Evolutionary conservation across 2,329 filamentous ascomycete genomes (phyloP), one percentile per base, ranked within the genome.

Genomic region (Dactylellina cionopaga): DNA sequence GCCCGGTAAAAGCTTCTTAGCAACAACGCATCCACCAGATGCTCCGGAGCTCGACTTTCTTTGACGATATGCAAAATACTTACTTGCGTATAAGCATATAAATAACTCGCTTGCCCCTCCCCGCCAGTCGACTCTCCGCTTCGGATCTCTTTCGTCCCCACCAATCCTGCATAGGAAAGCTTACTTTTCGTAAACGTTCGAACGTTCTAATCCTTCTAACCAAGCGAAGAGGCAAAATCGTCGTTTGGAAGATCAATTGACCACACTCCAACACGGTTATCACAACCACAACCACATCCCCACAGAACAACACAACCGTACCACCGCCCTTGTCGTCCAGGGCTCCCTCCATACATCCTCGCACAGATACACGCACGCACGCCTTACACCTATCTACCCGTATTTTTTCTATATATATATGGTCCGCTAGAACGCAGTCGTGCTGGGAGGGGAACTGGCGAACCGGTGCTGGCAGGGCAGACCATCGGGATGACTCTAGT

Each of bases 71-170:
- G 51, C 54, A 58, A 66, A 43, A 54, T 54, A 56, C 31, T 13
- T 22, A 27, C 51, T 15, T 49, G 51, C 51, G 29, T 52, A 51
- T 22, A 49, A 33, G 62, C 51, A 44, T 59, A 70, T 70, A 70
- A 62, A 62, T 71, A 71, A 52, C 66, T 71, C 56, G 66, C 58
- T 64, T 63, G 66, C 43, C 64, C 66, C 58, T 58, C 66, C 52
- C 56, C 49, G 29, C 58, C 56, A 33, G 37, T 35, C 56, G 19
- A 58, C n/a, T 31, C n/a, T 39, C 56, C 55, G 43, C 51, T 25
- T 52, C 46, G 33, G 46, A 52, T 52, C 46, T 54, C 31, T 35
- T 24, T 29, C 55, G 13, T 27, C 46, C 46, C 31, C 44, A 49
- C 33, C 31, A 27, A 39, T 27, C 51, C 31, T 13, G 15, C 15